Base-by-base conservation (phyloP, 768 basidiomycete species). In the Tylopilus intermedius region DNA sequence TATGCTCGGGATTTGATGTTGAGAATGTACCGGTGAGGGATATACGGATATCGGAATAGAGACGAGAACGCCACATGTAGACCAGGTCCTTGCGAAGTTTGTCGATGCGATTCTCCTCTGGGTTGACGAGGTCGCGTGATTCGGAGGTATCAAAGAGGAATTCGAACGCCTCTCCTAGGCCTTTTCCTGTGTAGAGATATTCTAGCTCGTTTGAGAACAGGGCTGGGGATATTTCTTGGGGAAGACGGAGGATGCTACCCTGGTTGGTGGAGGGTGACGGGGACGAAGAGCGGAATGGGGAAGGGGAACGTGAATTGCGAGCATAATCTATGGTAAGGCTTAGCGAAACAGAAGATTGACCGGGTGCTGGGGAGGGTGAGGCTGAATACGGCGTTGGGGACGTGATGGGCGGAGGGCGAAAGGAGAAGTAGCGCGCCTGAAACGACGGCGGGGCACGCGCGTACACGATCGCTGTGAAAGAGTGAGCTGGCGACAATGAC, bases 51-150 rank as follows among this genome's bases (percentile, higher is more conserved):
- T 98, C 95, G 2, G 92, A 90, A 67, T 94, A 98, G 15, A 98
- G 82, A 45, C 93, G 83, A 11, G 88, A 90, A 30, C 95, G 75
- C 95, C 94, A 97, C 92, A 94, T 95, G 74, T 87, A 96, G 22
- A 94, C 89, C 27, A 96, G 77, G 64, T 97, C 95, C 69, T 92
- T 91, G 55, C 91, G 82, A 9, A 96, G 80, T 71, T 93, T 90
- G 68, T 92, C 90, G 38, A 90, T 72, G 13, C 90, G 76, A 54
- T 63, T 78, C 57, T 76, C 81, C 67, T 72, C 81, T 8, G 71
- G 76, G 58, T 74, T 74, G 48, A 69, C 81, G 50, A 73, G 73
- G 37, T 71, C 73, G 39, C 67, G 67, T 40, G 65, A 69, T 58
- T 73, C 75, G 9, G 71, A 66, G 47, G 74, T 71, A 60, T 94